Conservation (phyloP, 2,329 filamentous ascomycete genomes). For the Pseudonectria foliicola region DNA sequence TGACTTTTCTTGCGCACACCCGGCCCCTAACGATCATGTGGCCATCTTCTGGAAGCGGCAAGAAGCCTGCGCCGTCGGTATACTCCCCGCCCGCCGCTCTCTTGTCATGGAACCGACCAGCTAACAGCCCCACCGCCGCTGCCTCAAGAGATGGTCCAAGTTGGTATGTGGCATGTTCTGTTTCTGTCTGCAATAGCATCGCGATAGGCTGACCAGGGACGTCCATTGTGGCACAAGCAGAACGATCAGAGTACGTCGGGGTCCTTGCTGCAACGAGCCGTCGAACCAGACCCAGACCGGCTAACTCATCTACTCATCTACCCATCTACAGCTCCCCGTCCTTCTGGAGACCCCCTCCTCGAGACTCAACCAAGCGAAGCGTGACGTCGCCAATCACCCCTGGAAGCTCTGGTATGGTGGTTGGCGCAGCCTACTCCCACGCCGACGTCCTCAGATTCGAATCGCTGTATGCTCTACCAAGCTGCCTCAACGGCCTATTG, state of each 20-base stretch:
- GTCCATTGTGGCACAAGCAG: conserved; percentile 29
- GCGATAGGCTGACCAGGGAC: conserved; percentile 19
- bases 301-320: no score
- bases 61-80: conserved; percentile 69
- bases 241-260: conserved; percentile 55
- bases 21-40: conserved; percentile 45
- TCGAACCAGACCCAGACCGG: conserved; percentile 21
- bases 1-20: conserved; percentile 16
- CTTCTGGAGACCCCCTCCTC: conserved; percentile 68
- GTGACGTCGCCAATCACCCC: conserved; percentile 33
- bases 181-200: conserved; percentile 6
- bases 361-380: conserved; percentile 45
- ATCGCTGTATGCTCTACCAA: conserved; percentile 52
- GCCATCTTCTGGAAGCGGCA: conserved; percentile 57
- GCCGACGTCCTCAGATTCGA: conserved; percentile 89
- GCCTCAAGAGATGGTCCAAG: conserved; percentile 95
- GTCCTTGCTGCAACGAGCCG: conserved; percentile 5
- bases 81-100: conserved; percentile 23
- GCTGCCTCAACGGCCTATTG: background rate
- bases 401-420: conserved; percentile 62
- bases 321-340: conserved; percentile 58
- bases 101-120: conserved; percentile 14
- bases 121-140: conserved; percentile 33
- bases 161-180: conserved; percentile 58
- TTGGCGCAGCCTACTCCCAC: conserved; percentile 94